Evolutionary conservation across 495 filamentous ascomycete species (phyloP).

Genomic region (Penicillium egyptiacum): DNA sequence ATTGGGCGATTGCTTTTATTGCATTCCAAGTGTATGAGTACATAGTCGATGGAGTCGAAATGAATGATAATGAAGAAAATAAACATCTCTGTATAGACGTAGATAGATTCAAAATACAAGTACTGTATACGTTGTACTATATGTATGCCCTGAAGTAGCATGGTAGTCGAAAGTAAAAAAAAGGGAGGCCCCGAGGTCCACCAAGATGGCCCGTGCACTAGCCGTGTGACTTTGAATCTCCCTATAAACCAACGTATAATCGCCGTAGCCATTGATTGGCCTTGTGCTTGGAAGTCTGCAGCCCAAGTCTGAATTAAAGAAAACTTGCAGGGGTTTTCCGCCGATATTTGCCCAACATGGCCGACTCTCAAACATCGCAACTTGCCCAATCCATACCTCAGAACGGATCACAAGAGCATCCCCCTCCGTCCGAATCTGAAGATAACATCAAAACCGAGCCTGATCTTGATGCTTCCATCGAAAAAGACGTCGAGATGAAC

Average conservation of each 20-base stretch:
- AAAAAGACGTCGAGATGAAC: conserved; percentile 48
- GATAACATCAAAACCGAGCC: conserved; percentile 35
- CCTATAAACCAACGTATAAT: conserved; percentile 4
- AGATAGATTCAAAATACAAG: too few species aligned
- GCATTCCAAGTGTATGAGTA: conserved; percentile 16
- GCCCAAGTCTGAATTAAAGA: conserved; percentile 5
- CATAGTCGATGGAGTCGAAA: conserved; percentile 7
- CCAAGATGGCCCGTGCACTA: conserved; percentile 9
- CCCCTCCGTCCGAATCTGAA: conserved; percentile 21
- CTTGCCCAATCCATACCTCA: conserved; percentile 12
- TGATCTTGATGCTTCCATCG: conserved; percentile 40
- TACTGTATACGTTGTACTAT: too few species aligned
- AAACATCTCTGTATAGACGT: not conserved
- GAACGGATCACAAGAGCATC: conserved; percentile 16
- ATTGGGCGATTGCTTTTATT: conserved; percentile 10
- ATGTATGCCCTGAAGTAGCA: too few species aligned
- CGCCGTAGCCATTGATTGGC: conserved; percentile 8
- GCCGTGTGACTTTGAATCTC: conserved; percentile 12
- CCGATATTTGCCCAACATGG: conserved; percentile 12
- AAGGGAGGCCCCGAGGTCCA: not conserved
- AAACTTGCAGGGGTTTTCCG: conserved; percentile 9
- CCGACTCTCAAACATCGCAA: conserved; percentile 17
- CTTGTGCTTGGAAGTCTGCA: conserved; percentile 8
- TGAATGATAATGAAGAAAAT: conserved; percentile 1
- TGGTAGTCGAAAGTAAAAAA: not conserved